These are phyloP conservation scores for Xylaria sp. DNA, from an alignment of 2,329 filamentous ascomycete genomes.

Conservation along the genomic window DNA sequence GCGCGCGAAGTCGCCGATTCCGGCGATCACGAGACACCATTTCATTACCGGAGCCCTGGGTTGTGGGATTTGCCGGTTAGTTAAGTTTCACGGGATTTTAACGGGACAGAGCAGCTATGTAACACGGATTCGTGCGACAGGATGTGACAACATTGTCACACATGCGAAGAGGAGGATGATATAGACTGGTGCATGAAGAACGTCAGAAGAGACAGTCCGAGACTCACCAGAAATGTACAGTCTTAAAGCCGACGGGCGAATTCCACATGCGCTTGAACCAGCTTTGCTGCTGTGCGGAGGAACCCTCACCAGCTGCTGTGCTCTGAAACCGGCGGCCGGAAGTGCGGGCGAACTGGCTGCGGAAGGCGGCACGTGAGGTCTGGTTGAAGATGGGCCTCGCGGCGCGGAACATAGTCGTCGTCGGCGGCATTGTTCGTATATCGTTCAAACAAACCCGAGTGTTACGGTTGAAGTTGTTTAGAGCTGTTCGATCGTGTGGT, in stretches of 20 bases:
- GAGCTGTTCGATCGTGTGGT: slow-evolving; percentile 2
- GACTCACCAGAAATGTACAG: slow-evolving; percentile 94
- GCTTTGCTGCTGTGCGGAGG: slow-evolving; percentile 56
- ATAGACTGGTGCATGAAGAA: not conserved
- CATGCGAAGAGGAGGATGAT: not conserved
- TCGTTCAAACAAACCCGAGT: not conserved
- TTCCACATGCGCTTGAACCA: slow-evolving; percentile 86
- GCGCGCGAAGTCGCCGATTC: slow-evolving; percentile 89
- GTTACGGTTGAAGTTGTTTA: slow-evolving; percentile 4
- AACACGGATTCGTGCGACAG: not conserved
- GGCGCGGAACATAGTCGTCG: slow-evolving; percentile 63
- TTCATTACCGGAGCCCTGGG: slow-evolving; percentile 94
- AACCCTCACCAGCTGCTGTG: slow-evolving; percentile 60
- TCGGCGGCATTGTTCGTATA: slow-evolving; percentile 55
- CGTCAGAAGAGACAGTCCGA: not conserved
- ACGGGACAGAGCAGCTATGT: not conserved
- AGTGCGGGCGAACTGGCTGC: slow-evolving; percentile 56
- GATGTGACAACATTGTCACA: not conserved
- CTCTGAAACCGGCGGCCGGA: slow-evolving; percentile 76
- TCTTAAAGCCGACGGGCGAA: slow-evolving; percentile 85
- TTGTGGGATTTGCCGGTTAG: slow-evolving; percentile 7
- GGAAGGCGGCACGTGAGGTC: slow-evolving; percentile 65
- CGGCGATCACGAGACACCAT: slow-evolving; percentile 94
- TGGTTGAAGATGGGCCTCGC: slow-evolving; percentile 64
- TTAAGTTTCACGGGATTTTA: not conserved